A percentile compares a stretch with the other conserved stretches of the same genome.
Conservation (phyloP, 192 early-diverging fungal genomes). For the Linnemannia exigua region DNA sequence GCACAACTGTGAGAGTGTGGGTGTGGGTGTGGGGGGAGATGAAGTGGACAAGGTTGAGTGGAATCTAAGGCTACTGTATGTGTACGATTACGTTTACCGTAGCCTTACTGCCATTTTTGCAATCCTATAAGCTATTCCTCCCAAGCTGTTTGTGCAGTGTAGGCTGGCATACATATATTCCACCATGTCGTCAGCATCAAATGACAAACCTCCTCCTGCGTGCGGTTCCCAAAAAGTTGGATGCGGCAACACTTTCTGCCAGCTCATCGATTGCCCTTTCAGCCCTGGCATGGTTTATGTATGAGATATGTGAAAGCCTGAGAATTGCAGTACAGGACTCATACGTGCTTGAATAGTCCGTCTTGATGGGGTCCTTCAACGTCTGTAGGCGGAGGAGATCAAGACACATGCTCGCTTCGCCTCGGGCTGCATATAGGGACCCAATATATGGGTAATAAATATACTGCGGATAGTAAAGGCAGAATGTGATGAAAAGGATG, state of each 20-base stretch:
- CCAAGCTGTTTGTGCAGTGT: slow-evolving; percentile 18
- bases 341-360: neutral
- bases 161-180: neutral
- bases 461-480: neutral
- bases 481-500: neutral
- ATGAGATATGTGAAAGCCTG: neutral
- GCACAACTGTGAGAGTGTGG: too few relatives aligned
- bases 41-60: too few relatives aligned
- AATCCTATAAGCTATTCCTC: slow-evolving; percentile 6
- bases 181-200: too few relatives aligned
- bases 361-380: neutral
- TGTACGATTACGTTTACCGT: neutral
- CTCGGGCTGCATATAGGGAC: slow-evolving; percentile 14
- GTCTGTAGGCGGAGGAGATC: slow-evolving; percentile 10
- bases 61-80: neutral
- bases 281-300: neutral
- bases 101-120: slow-evolving; percentile 12
- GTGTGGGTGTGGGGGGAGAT: too few relatives aligned
- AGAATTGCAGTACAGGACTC: slow-evolving; percentile 8
- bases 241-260: neutral
- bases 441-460: neutral
- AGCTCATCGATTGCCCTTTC: neutral
- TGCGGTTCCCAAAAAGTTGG: neutral
- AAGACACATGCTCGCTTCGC: slow-evolving; percentile 12
- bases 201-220: too few relatives aligned